phyloP scores from a whole-genome alignment of 129 eudicot genomes.

The Glebionis coronaria region DNA sequence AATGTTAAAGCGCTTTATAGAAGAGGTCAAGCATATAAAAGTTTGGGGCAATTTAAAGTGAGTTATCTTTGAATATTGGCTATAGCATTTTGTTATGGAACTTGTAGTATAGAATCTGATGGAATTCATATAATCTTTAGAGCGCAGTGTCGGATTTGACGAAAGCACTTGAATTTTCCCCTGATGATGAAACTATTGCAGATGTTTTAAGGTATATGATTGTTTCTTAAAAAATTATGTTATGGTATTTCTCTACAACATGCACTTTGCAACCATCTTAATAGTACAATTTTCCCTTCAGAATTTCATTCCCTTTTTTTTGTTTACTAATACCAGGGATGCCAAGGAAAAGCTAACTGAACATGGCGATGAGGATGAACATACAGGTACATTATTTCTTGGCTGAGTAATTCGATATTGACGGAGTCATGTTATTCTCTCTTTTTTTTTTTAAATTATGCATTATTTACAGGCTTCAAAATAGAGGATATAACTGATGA shows the following conservation, averaged over 20 bases:
- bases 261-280: not conserved
- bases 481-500: conserved; percentile 95
- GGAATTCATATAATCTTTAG: conserved; percentile 32
- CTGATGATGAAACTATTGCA: conserved; percentile 89
- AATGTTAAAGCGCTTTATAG: conserved; percentile 98
- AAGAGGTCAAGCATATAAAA: conserved; percentile 93
- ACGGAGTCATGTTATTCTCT: not conserved
- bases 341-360: conserved; percentile 46
- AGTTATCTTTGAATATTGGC: conserved; percentile 33
- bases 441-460: conserved; percentile 4
- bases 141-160: conserved; percentile 71
- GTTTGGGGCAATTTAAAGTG: conserved; percentile 62
- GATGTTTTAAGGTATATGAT: conserved; percentile 76
- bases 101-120: conserved; percentile 12
- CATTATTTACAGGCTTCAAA: conserved; percentile 49
- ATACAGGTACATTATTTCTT: conserved; percentile 47
- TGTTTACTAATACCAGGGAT: conserved; percentile 46
- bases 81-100: conserved; percentile 3
- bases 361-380: conserved; percentile 47
- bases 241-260: not conserved
- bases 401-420: not conserved
- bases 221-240: not conserved
- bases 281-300: not conserved
- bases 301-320: not conserved
- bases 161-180: conserved; percentile 86